Evolutionary conservation across 495 filamentous ascomycete genomes (phyloP), one percentile per base, ranked within the genome.

Genomic region (Hypomontagnella submonticulosa): DNA sequence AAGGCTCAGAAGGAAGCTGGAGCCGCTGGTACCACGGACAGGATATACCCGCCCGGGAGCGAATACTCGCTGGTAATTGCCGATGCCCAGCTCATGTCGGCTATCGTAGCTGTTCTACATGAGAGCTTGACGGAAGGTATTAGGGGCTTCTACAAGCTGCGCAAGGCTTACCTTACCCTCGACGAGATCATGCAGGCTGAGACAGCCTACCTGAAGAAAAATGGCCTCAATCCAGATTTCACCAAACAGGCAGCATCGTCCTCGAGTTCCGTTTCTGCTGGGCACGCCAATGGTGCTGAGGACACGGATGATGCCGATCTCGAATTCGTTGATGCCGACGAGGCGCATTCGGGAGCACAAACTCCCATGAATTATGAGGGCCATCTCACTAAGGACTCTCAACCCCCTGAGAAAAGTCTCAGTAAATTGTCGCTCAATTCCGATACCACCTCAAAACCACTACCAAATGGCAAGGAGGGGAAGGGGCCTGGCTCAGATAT

Each of bases 51-150:
- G 0, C 82, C 91, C 0, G 95, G 95, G 8, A 88, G 89, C 3
- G 95, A 99, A 73, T 98, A 89, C 76, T 87, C 90, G 0, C 79
- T 98, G 3, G 72, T 82, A 11, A 67, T 89, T 70, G 90, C 92
- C 9, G 87, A 97, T 79, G 84, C 91, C 2, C 91, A 97, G 67
- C 77, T 99, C 50, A 96, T 97, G 90, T 84, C 84, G 68, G 96
- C 95, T 5, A 89, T 99, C 12, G 85, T 97, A 4, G 92, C 85
- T 0, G 90, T 98, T 7, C 80, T 97, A 66, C 96, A 93, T 61
- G 95, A 98, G 75, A 97, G 92, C 68, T 77, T 98, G 65, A 95
- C 94, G 0, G 95, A 98, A 67, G 92, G 87, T 43, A 85, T 99
- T 71, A 91, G 89, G 75, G 92, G 91, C 1, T 97, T 98, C 66